These are phyloP conservation scores for Prunella vulgaris DNA, from an alignment of 257 asterid genomes.

Conservation along the genomic window DNA sequence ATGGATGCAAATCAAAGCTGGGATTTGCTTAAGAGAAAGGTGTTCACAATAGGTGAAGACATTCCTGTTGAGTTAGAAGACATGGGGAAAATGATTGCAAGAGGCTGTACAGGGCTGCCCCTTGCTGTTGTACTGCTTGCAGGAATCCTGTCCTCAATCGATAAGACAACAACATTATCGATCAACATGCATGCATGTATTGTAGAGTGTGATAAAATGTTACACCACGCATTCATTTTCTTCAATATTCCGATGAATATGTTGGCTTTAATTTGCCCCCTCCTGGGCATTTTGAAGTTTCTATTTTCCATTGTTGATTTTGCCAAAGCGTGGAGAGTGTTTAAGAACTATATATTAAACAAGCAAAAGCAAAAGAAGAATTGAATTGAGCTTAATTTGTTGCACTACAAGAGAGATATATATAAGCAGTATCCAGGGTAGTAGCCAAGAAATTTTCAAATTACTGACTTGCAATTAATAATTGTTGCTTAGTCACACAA, in stretches of 20 bases:
- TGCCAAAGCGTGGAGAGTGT: too few species aligned
- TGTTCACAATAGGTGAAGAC: not conserved
- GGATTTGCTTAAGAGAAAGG: not conserved
- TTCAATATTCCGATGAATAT: not conserved
- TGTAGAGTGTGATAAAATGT: too few species aligned
- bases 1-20: not conserved
- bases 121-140: conserved; percentile 7
- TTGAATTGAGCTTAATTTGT: not conserved
- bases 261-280: not conserved
- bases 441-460: not conserved
- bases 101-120: conserved; percentile 3
- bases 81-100: not conserved
- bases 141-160: not conserved
- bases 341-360: too few species aligned
- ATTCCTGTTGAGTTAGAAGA: not conserved
- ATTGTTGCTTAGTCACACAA: not conserved
- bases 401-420: not conserved
- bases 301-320: not conserved
- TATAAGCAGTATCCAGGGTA: not conserved
- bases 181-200: too few species aligned
- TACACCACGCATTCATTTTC: not conserved
- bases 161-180: too few species aligned
- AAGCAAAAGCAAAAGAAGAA: not conserved
- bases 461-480: not conserved
- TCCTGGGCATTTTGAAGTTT: not conserved